Evolutionary conservation across 108 stramenopile genomes (phyloP).

Genomic region (Poteriospumella lacustris): DNA sequence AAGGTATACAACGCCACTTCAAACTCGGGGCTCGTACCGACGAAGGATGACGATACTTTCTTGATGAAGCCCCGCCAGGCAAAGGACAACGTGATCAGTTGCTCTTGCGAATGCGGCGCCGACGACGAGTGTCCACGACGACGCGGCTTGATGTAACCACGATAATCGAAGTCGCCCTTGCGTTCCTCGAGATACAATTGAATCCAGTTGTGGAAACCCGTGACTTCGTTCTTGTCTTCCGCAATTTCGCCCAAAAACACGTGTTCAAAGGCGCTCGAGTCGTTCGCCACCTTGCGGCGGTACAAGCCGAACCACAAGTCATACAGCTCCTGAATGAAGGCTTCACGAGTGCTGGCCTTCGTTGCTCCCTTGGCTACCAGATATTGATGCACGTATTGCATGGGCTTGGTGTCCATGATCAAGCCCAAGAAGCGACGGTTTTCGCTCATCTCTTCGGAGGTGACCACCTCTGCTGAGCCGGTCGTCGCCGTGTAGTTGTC

Average conservation of each 20-base stretch:
- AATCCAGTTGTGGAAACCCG: conserved; percentile 89
- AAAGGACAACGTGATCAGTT: conserved; percentile 76
- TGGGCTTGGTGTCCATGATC: conserved; percentile 71
- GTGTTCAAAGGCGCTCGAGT: conserved; percentile 83
- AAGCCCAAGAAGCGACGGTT: conserved; percentile 60
- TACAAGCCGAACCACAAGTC: conserved; percentile 81
- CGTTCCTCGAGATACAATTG: conserved; percentile 76
- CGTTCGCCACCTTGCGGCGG: conserved; percentile 60
- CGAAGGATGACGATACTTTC: conserved; percentile 54
- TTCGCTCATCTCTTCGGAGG: conserved; percentile 61
- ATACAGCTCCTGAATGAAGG: conserved; percentile 61
- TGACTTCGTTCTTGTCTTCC: conserved; percentile 28
- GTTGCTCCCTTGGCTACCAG: conserved; percentile 45
- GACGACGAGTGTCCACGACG: not conserved
- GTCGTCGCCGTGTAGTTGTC: conserved; percentile 70
- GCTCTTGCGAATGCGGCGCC: conserved; percentile 54
- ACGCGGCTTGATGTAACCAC: conserved; percentile 53
- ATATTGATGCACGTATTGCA: conserved; percentile 80
- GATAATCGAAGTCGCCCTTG: conserved; percentile 70
- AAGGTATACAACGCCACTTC: conserved; percentile 82
- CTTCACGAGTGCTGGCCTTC: conserved; percentile 48
- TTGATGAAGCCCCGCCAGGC: conserved; percentile 77
- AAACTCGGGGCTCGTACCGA: conserved; percentile 74
- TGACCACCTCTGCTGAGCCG: conserved; percentile 61
- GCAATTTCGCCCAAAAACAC: conserved; percentile 82